These are phyloP conservation scores for Ormosia semicastrata DNA, from an alignment of 306 rosid species.

Conservation along the genomic window DNA sequence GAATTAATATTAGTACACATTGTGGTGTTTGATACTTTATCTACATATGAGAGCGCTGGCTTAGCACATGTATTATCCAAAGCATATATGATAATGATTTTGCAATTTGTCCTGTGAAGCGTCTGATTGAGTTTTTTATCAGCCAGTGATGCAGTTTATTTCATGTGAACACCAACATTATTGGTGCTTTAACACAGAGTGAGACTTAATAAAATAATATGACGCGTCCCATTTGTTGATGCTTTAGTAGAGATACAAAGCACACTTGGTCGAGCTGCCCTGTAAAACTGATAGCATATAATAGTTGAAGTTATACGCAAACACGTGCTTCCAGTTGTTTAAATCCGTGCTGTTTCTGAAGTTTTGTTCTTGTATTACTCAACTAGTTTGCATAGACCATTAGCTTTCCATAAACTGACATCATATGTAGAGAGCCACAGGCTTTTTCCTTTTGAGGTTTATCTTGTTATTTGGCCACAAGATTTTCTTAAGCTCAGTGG, in stretches of 20 bases:
- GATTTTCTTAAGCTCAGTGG: neutral
- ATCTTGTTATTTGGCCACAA: neutral
- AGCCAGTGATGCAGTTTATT: neutral
- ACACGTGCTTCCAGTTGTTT: neutral
- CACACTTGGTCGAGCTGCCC: neutral
- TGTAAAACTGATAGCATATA: neutral
- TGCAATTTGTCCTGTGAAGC: neutral
- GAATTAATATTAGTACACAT: neutral
- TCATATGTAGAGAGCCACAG: neutral
- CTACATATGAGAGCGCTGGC: neutral
- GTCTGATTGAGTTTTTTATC: neutral
- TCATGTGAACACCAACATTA: neutral
- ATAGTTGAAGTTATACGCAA: neutral
- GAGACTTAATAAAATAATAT: neutral
- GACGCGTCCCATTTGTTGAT: neutral
- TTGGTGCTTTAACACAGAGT: neutral
- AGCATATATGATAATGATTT: neutral
- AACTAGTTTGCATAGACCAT: neutral
- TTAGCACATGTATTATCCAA: neutral
- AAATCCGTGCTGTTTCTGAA: neutral
- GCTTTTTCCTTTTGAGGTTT: neutral
- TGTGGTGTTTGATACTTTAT: neutral
- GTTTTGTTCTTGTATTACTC: neutral
- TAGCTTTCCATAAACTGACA: neutral
- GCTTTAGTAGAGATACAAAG: neutral